A percentile compares a stretch with the other conserved stretches of the same genome.
phyloP scores from a whole-genome alignment of 176 grass and related monocot species.

The Avena atlantica region DNA sequence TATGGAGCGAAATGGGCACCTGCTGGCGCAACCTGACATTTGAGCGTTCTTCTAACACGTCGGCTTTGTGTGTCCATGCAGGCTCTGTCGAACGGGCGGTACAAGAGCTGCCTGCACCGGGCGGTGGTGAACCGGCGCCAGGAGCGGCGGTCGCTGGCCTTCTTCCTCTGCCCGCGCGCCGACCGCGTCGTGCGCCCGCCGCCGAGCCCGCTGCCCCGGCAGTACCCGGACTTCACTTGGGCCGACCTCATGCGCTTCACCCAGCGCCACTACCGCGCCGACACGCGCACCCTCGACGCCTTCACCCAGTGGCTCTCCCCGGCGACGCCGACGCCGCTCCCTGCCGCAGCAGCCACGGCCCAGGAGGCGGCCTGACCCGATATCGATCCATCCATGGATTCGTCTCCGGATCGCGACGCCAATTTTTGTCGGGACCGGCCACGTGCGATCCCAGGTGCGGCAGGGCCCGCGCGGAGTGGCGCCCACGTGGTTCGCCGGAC shows the following conservation, averaged over 20 bases:
- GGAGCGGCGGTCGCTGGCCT: slow-evolving; percentile 83
- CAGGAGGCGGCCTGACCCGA: slow-evolving; percentile 19
- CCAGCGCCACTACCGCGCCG: slow-evolving; percentile 83
- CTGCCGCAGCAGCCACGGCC: slow-evolving; percentile 15
- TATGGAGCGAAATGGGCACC: neutral
- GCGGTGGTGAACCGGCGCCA: slow-evolving; percentile 75
- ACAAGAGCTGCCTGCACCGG: slow-evolving; percentile 93
- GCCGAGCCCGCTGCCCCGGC: neutral
- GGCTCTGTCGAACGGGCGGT: slow-evolving; percentile 89
- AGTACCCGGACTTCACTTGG: slow-evolving; percentile 97
- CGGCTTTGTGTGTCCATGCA: slow-evolving; percentile 17
- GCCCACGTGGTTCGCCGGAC: slow-evolving; percentile 33
- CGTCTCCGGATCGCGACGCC: neutral
- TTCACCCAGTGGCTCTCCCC: slow-evolving; percentile 63
- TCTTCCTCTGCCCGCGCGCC: slow-evolving; percentile 85
- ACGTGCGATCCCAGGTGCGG: slow-evolving; percentile 39
- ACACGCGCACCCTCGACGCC: slow-evolving; percentile 72
- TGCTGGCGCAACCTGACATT: neutral
- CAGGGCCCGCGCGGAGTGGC: slow-evolving; percentile 13
- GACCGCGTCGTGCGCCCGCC: slow-evolving; percentile 88
- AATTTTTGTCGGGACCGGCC: slow-evolving; percentile 30
- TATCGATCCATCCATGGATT: neutral
- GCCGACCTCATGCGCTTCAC: slow-evolving; percentile 84
- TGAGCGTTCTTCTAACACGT: neutral
- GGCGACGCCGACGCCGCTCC: neutral